Base-by-base conservation (phyloP, 129 eudicot species). In the Oenanthe sinensis region DNA sequence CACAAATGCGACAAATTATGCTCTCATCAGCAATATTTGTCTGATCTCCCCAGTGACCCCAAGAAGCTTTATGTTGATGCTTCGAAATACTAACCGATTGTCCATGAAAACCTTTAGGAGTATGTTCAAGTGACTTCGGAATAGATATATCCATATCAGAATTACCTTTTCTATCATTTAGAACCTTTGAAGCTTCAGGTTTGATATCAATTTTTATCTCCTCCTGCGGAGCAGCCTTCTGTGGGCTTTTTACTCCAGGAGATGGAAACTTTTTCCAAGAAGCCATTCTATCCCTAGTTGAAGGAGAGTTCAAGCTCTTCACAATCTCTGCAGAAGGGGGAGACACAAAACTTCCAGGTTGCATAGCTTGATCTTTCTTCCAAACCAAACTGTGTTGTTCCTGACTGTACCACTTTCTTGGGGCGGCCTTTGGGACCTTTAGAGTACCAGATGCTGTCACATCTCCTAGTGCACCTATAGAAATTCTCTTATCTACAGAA, bases 21-120 rank as follows among this genome's bases (percentile, higher is more conserved):
- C 88, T 90, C 71, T 87, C 96, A 76, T 94, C 97, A 44, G 87
- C 79, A 2, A 85, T 68, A 73, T 89, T 86, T 0, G 97, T 93
- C 75, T 89, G 97, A 81, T 94, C 98, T 42, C 96, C 92, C 98
- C 97, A 89, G 73, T 89, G 84, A 39, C 98, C 98, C 98, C 97
- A 91, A 36, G 98, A 95, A 80, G 79, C 83, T 79, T 87, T 89
- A 71, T 90, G 94, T 12, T 88, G 96, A 81, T 95, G 98, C 89
- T 87, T 91, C 46, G 83, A 79, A 58, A 90, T 82, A 49, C 75
- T 77, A 67, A 85, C 52, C 49, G 92, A 39, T 46, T 85, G 96
- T 65, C 81, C 88, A 78, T 77, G 85, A 36, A 87, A 63, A 70
- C 90, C 97, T 83, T 90, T 95, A 50, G 86, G 78, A 73, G 84